Conservation (phyloP, 768 basidiomycete species). For the Pleurotus platypus region DNA sequence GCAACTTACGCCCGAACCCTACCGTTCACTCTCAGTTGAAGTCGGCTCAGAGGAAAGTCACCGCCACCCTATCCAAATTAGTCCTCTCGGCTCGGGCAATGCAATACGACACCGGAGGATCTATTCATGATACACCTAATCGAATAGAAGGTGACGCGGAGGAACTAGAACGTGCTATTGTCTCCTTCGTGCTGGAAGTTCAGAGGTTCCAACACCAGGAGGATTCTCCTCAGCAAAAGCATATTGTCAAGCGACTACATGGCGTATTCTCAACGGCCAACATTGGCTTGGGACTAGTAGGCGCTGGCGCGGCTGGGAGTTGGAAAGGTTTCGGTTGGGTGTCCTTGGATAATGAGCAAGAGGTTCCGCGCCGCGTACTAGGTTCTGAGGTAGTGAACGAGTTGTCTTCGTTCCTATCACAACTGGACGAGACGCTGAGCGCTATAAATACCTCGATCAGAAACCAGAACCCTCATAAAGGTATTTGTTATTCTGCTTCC, state of each 20-base stretch:
- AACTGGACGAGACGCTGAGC: conserved; percentile 49
- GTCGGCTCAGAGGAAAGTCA: conserved; percentile 80
- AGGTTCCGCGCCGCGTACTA: conserved; percentile 44
- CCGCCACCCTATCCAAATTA: conserved; percentile 84
- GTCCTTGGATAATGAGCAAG: conserved; percentile 45
- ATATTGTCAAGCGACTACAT: conserved; percentile 35
- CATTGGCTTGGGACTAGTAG: conserved; percentile 75
- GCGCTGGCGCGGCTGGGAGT: conserved; percentile 68
- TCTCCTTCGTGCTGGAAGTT: conserved; percentile 68
- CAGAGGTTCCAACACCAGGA: conserved; percentile 47
- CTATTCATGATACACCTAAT: conserved; percentile 56
- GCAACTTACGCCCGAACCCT: conserved; percentile 39
- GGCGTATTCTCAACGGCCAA: conserved; percentile 61
- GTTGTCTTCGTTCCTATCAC: conserved; percentile 41
- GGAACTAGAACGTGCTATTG: conserved; percentile 69
- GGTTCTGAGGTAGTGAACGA: conserved; percentile 52
- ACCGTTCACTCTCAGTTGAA: conserved; percentile 62
- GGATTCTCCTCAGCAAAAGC: conserved; percentile 33
- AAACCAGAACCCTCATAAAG: conserved; percentile 29
- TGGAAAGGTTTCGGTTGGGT: conserved; percentile 91
- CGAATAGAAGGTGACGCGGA: conserved; percentile 75
- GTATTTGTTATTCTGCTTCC: conserved; percentile 21
- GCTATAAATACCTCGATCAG: conserved; percentile 31
- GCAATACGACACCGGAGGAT: conserved; percentile 71
- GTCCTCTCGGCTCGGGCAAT: conserved; percentile 90